Conservation (phyloP, 2,329 filamentous ascomycete genomes). For the Diaporthe batatas region DNA sequence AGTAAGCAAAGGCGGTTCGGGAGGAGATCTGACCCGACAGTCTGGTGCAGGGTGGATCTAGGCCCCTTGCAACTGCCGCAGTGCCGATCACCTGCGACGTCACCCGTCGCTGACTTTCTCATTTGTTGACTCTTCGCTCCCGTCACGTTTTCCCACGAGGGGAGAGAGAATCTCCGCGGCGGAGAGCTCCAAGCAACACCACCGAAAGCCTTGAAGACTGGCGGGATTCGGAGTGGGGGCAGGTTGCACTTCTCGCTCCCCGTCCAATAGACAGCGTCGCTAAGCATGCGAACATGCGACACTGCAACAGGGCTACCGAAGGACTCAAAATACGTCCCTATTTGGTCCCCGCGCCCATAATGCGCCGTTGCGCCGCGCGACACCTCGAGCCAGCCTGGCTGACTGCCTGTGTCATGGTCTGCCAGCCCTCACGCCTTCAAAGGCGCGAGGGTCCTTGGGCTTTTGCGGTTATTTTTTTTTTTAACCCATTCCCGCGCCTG, state of each 20-base stretch:
- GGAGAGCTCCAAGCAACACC: background rate
- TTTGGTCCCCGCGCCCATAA: background rate
- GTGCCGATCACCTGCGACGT: constrained; percentile 21
- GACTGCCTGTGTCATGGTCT: background rate
- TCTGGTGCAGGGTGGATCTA: constrained; percentile 24
- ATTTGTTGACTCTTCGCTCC: background rate
- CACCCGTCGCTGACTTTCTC: constrained; percentile 11
- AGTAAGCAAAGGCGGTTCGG: background rate
- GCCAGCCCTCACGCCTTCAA: background rate
- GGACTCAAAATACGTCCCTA: constrained; percentile 11
- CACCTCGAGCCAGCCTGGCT: constrained; percentile 1
- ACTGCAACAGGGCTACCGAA: constrained; percentile 20
- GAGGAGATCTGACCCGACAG: constrained; percentile 28
- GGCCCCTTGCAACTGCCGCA: constrained; percentile 25
- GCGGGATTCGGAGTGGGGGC: background rate
- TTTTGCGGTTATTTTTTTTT: background rate
- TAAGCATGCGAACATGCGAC: constrained; percentile 6
- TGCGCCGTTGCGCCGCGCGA: constrained; percentile 26
- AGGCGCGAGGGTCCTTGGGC: constrained; percentile 12
- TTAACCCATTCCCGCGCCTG: background rate
- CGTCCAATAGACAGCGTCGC: constrained; percentile 4
- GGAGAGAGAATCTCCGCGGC: background rate
- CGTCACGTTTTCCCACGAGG: background rate
- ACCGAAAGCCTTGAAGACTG: background rate
- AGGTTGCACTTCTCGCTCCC: constrained; percentile 10